Evolutionary conservation across 2,329 filamentous ascomycete species (phyloP).

Genomic region (Exophiala calicioides): DNA sequence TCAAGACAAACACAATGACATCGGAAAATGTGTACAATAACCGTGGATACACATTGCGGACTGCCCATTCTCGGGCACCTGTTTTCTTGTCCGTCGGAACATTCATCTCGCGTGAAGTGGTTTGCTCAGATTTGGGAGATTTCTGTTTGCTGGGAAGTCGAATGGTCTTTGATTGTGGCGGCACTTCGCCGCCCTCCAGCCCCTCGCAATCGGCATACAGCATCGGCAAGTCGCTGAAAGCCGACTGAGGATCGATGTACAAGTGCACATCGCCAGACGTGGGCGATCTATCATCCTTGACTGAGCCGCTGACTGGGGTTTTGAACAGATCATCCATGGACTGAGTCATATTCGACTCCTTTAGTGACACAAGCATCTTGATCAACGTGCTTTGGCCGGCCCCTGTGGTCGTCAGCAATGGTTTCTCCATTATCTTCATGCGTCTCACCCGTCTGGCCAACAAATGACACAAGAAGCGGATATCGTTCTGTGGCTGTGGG

Average conservation of each 20-base stretch:
- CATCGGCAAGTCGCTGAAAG: constrained; percentile 43
- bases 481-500: constrained; percentile 31
- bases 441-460: too few species aligned
- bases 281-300: constrained; percentile 42
- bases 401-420: constrained; percentile 32
- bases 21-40: constrained; percentile 52
- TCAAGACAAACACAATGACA: constrained; percentile 48
- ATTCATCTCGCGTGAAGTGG: too few species aligned
- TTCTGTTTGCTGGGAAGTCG: too few species aligned
- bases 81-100: constrained; percentile 42
- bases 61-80: constrained; percentile 40
- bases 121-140: too few species aligned
- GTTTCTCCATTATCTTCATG: constrained; percentile 14
- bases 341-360: constrained; percentile 33
- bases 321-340: constrained; percentile 31
- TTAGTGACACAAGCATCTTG: constrained; percentile 49
- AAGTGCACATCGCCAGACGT: constrained; percentile 56
- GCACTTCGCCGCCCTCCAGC: constrained; percentile 50
- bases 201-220: constrained; percentile 57
- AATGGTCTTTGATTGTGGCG: too few species aligned
- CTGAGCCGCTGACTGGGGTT: constrained; percentile 49
- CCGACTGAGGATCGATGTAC: constrained; percentile 51
- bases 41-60: constrained; percentile 46
- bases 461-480: constrained; percentile 47
- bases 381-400: constrained; percentile 56